phyloP scores from a whole-genome alignment of 2,329 filamentous ascomycete genomes.

The Curvularia verruculosa region DNA sequence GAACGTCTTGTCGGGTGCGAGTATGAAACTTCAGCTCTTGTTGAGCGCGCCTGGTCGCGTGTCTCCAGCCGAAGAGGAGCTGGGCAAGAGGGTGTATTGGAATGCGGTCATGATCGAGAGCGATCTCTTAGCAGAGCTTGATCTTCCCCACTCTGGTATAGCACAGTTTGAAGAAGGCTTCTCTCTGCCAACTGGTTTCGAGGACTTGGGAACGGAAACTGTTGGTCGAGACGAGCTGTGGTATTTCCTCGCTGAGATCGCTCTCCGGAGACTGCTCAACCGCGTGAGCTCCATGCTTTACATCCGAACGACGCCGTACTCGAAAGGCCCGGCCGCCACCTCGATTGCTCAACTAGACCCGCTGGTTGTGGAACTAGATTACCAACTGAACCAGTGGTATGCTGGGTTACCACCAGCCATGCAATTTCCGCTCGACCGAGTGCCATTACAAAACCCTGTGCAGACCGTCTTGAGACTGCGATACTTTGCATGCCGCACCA shows the following conservation, averaged over 20 bases:
- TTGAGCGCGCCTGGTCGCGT: slow-evolving; percentile 75
- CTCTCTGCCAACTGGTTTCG: slow-evolving; percentile 77
- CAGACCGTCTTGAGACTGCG: slow-evolving; percentile 79
- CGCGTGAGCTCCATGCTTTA: slow-evolving; percentile 81
- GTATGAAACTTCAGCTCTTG: slow-evolving; percentile 79
- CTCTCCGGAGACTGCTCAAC: slow-evolving; percentile 76
- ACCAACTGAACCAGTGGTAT: slow-evolving; percentile 84
- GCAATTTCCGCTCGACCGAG: slow-evolving; percentile 75
- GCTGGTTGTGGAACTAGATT: slow-evolving; percentile 79
- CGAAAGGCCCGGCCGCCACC: slow-evolving; percentile 56
- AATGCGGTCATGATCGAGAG: slow-evolving; percentile 80
- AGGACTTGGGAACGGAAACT: slow-evolving; percentile 68
- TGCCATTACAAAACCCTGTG: slow-evolving; percentile 72
- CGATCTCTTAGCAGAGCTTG: slow-evolving; percentile 78
- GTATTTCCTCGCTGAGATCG: slow-evolving; percentile 87
- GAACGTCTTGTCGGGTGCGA: slow-evolving; percentile 78
- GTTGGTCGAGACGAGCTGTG: slow-evolving; percentile 78
- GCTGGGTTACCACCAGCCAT: slow-evolving; percentile 75
- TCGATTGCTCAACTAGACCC: slow-evolving; percentile 77
- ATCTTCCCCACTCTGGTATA: slow-evolving; percentile 81
- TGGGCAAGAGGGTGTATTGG: slow-evolving; percentile 83
- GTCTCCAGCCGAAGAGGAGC: slow-evolving; percentile 71
- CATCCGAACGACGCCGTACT: slow-evolving; percentile 63
- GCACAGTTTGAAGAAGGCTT: slow-evolving; percentile 83
- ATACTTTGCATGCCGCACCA: slow-evolving; percentile 85